These are phyloP conservation scores for Boletus mariae DNA, from an alignment of 1,284 basidiomycete genomes.

Conservation along the genomic window DNA sequence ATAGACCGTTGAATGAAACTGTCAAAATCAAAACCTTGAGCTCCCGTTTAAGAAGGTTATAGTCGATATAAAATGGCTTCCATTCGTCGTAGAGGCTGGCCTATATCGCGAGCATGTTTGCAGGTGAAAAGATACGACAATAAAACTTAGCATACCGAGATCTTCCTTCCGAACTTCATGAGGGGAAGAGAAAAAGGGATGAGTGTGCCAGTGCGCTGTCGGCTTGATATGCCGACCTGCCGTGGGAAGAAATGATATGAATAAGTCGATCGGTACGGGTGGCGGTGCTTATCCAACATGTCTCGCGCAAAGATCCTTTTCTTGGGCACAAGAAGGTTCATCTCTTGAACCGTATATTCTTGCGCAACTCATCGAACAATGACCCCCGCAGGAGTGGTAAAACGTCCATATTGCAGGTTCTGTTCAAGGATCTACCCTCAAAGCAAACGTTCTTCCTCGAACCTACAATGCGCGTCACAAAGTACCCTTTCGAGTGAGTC, in stretches of 20 bases:
- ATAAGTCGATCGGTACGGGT: background rate
- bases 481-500: conserved; percentile 79
- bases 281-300: background rate
- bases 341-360: conserved; percentile 6
- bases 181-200: background rate
- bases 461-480: conserved; percentile 74
- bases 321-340: conserved; percentile 74
- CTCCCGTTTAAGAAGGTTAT: conserved; percentile 84
- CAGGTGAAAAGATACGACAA: background rate
- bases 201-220: background rate
- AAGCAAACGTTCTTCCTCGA: conserved; percentile 94
- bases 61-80: conserved; percentile 88
- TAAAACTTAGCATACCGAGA: conserved; percentile 56
- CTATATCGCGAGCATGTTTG: conserved; percentile 37
- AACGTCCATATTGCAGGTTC: conserved; percentile 86
- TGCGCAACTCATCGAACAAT: conserved; percentile 2
- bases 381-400: conserved; percentile 74
- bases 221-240: background rate
- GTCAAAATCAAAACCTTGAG: conserved; percentile 64
- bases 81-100: conserved; percentile 86
- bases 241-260: background rate
- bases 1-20: background rate
- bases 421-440: conserved; percentile 81
- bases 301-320: conserved; percentile 70
- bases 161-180: conserved; percentile 91